Evolutionary conservation across 1,284 basidiomycete species (phyloP), one percentile per base, ranked within the genome.

Genomic region (Chondrostereum purpureum): DNA sequence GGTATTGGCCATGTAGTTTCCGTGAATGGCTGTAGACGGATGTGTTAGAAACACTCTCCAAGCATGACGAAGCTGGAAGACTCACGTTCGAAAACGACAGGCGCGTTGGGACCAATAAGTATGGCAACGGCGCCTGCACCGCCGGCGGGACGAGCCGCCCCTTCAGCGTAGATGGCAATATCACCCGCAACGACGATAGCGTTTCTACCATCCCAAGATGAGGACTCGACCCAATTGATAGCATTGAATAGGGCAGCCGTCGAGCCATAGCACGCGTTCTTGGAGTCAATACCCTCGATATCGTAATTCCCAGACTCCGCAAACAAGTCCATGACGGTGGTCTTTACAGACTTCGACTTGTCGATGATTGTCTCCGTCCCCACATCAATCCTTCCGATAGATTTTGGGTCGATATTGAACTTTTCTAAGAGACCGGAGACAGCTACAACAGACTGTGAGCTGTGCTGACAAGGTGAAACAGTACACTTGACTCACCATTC

Each of bases 361-460:
- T 99, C 95, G 58, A 98, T 96, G 70, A 98, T 89, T 43, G 95
- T 97, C 69, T 98, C 95, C 22, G 95, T 98, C 49, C 95, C 95
- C 55, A 98, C 92, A 55, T 99, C 95, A 49, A 99, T 81, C 55
- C 95, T 92, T 50, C 95, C 95, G 63, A 99, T 95, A 45, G 89
- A 91, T 59, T 80, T 84, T 52, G 95, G 93, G 74, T 98, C 93
- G 59, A 99, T 81, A 72, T 92, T 84, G 80, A 88, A 95, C 69
- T 96, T 97, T 60, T 90, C 79, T 53, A 98, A 75, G 34, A 98
- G 82, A 53, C 83, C 84, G 49, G 80, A 78, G 55, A 92, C 89
- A 57, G 83, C 90, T 90, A 52, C 11, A 33, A 33, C 22, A 37
- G 21, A 39, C n/a, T n/a, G 27, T 33, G 12, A 33, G 27, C 14